phyloP scores from a whole-genome alignment of 2,329 filamentous ascomycete species.

The Arachnomyces sp. region DNA sequence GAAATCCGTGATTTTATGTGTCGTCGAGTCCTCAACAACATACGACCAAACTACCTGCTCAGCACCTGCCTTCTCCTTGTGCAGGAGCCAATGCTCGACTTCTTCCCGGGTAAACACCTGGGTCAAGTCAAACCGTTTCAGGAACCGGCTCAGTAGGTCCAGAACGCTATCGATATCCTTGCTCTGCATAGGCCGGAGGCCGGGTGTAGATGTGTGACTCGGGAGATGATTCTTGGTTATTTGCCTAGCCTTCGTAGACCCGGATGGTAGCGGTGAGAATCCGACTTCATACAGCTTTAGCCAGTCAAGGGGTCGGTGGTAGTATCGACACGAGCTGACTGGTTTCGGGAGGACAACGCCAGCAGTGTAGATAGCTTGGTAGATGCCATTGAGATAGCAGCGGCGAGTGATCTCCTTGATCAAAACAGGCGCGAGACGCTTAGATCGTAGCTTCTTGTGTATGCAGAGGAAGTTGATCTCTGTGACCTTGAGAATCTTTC shows the following conservation, averaged over 20 bases:
- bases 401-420: constrained; percentile 96
- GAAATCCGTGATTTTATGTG: constrained; percentile 85
- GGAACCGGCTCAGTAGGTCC: constrained; percentile 66
- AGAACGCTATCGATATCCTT: constrained; percentile 71
- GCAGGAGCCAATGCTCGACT: constrained; percentile 77
- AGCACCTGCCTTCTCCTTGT: constrained; percentile 53
- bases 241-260: constrained; percentile 78
- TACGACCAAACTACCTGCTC: constrained; percentile 92
- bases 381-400: constrained; percentile 78
- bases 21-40: constrained; percentile 66
- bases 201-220: constrained; percentile 60
- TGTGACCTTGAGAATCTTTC: constrained; percentile 65
- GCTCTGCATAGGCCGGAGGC: constrained; percentile 69
- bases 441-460: constrained; percentile 93
- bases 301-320: constrained; percentile 90
- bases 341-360: constrained; percentile 86
- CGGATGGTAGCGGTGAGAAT: constrained; percentile 78
- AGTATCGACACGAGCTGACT: constrained; percentile 89
- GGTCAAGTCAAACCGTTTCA: constrained; percentile 71
- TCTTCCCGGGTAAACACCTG: constrained; percentile 75
- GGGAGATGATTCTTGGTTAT: constrained; percentile 79
- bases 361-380: constrained; percentile 93
- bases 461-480: constrained; percentile 98
- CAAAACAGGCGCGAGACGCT: constrained; percentile 83
- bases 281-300: constrained; percentile 89